Base-by-base conservation (phyloP, 1,284 basidiomycete species). In the Apiotrichum domesticum region DNA sequence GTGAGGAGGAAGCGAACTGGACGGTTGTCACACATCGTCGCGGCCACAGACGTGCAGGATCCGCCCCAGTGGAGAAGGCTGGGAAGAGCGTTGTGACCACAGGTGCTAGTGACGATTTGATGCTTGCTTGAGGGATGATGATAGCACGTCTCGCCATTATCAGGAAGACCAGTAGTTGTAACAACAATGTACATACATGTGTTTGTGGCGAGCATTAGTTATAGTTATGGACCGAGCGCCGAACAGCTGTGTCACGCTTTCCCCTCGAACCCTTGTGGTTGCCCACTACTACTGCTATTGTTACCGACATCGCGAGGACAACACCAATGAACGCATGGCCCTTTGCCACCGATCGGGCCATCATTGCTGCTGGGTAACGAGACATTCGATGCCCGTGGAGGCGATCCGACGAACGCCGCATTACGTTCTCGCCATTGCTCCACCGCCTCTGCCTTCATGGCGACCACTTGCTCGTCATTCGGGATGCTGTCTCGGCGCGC, bases 1-100 rank as follows among this genome's bases (percentile, higher is more conserved):
- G 46, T 0, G 58, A 59, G n/a, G 62, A 63, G 14, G 62, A 59
- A 3, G 58, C 49, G 3, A 47, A 13, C 4, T 63, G 62, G 62
- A 60, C 58, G 2, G 35, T 56, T 1, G 59, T 61, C 5, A 29
- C 52, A 5, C 49, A 45, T 7, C 35, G n/a, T 9, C 41, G 50
- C 3, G 52, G 60, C 2, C 39, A 46, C 6, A 56, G 54, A 42
- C 57, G 60, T 2, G 55, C 57, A 14, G 60, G 57, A 2, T 62
- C 60, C 11, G 60, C 52, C 3, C 60, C 60, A 0, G 51, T 40
- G 14, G 56, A 58, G 33, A 56, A 53, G n/a, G 37, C 54, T 6
- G 52, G 52, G 29, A 41, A 54, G 35, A 41, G 21, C 4, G 45
- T 37, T 14, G 43, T 35, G 4, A 3, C 46, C 1, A n/a, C 21